A percentile compares a stretch with the other conserved stretches of the same genome.
Evolutionary conservation across 208 protist genomes (phyloP).

Genomic region (Wallacemonas rigidus): DNA sequence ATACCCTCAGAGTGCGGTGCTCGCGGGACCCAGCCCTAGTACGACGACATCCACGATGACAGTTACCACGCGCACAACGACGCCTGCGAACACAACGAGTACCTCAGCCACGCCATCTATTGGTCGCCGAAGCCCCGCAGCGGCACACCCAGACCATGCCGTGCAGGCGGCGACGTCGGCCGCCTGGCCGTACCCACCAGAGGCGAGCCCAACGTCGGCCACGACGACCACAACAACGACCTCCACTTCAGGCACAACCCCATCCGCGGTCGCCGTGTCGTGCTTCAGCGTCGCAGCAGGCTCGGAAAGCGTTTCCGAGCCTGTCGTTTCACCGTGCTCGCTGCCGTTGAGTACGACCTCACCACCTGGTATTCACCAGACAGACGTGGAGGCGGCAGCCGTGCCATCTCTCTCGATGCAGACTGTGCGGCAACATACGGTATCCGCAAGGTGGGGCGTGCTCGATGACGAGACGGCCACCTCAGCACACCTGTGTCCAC

Average conservation of each 20-base stretch:
- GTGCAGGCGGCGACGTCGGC: background rate
- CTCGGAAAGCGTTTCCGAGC: background rate
- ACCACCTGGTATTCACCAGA: background rate
- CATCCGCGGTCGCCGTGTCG: constrained; percentile 3
- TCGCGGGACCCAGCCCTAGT: background rate
- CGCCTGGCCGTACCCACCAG: background rate
- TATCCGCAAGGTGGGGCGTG: background rate
- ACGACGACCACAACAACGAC: background rate
- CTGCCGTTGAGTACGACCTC: background rate
- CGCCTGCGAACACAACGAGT: background rate
- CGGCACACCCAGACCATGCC: background rate
- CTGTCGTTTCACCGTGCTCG: background rate
- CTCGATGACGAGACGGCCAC: background rate
- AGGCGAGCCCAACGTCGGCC: constrained; percentile 7
- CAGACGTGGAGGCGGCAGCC: background rate
- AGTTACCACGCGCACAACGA: background rate
- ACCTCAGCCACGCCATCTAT: background rate
- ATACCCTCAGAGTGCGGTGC: background rate
- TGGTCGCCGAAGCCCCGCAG: background rate
- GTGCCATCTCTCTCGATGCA: background rate
- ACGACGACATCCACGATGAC: background rate
- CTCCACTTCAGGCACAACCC: background rate
- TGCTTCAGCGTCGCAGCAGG: constrained; percentile 3
- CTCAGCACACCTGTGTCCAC: background rate
- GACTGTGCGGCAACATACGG: background rate